phyloP scores from a whole-genome alignment of 2,329 filamentous ascomycete genomes.

The Clonostachys sp. region DNA sequence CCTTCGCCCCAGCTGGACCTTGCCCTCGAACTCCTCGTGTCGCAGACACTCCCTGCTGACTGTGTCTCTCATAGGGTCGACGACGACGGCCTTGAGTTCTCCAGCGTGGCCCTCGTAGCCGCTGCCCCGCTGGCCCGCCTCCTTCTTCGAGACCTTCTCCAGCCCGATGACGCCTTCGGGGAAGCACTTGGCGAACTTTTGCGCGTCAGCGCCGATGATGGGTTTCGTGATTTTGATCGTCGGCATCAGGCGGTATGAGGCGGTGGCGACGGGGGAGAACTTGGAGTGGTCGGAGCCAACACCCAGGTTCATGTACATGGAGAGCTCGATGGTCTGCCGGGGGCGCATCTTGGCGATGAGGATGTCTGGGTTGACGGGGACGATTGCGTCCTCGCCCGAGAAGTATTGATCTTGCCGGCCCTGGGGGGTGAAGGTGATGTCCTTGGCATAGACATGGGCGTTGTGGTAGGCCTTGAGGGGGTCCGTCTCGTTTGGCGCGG shows the following conservation, averaged over 20 bases:
- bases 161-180: conserved; percentile 81
- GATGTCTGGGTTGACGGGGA: conserved; percentile 84
- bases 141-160: conserved; percentile 64
- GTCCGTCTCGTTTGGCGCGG: conserved; percentile 69
- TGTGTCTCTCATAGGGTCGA: conserved; percentile 87
- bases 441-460: conserved; percentile 75
- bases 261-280: conserved; percentile 93
- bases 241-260: conserved; percentile 86
- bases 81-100: conserved; percentile 82
- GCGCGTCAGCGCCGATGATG: conserved; percentile 80
- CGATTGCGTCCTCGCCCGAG: conserved; percentile 61
- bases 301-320: conserved; percentile 93
- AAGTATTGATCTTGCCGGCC: conserved; percentile 72
- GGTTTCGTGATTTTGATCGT: conserved; percentile 79
- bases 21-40: conserved; percentile 89
- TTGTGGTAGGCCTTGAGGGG: conserved; percentile 81
- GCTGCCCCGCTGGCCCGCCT: conserved; percentile 54
- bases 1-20: conserved; percentile 86
- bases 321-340: conserved; percentile 78
- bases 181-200: conserved; percentile 89
- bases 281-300: conserved; percentile 93
- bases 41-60: conserved; percentile 90
- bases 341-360: conserved; percentile 91
- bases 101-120: conserved; percentile 73
- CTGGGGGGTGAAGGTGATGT: conserved; percentile 72